These are phyloP conservation scores for Gnaphalium uliginosum DNA, from an alignment of 129 eudicot species.

Conservation along the genomic window DNA sequence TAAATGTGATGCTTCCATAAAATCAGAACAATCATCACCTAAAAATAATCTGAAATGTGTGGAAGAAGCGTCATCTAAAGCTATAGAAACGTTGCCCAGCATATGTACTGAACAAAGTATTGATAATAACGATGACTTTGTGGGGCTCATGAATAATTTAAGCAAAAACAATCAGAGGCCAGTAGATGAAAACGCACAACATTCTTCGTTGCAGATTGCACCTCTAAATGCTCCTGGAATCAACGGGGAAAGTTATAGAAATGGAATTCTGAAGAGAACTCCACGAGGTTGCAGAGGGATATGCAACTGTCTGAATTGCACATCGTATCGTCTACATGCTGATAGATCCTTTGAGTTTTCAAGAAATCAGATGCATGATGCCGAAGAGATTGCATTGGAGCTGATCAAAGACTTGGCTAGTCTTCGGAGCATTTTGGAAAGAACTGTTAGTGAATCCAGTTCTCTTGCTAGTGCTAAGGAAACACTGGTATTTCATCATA, in stretches of 20 bases:
- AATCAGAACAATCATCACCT: constrained; percentile 31
- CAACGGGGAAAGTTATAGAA: constrained; percentile 24
- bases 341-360: constrained; percentile 81
- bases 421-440: constrained; percentile 49
- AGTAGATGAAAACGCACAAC: constrained; percentile 25
- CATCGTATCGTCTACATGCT: constrained; percentile 75
- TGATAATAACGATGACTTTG: constrained; percentile 16
- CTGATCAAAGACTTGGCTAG: constrained; percentile 52
- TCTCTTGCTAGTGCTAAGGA: constrained; percentile 18
- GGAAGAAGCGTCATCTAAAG: constrained; percentile 25
- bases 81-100: constrained; percentile 20
- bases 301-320: constrained; percentile 70
- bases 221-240: constrained; percentile 18
- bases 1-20: constrained; percentile 16
- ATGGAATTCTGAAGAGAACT: constrained; percentile 61
- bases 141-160: constrained; percentile 4
- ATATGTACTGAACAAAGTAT: constrained; percentile 21
- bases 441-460: constrained; percentile 17
- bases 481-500: constrained; percentile 29
- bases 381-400: constrained; percentile 65
- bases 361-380: constrained; percentile 72
- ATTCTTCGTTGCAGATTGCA: constrained; percentile 21
- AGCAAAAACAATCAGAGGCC: constrained; percentile 16
- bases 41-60: constrained; percentile 8
- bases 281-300: constrained; percentile 79